Evolutionary conservation across 78 protist species (phyloP).

Genomic region (Trichosphaerium sp.): DNA sequence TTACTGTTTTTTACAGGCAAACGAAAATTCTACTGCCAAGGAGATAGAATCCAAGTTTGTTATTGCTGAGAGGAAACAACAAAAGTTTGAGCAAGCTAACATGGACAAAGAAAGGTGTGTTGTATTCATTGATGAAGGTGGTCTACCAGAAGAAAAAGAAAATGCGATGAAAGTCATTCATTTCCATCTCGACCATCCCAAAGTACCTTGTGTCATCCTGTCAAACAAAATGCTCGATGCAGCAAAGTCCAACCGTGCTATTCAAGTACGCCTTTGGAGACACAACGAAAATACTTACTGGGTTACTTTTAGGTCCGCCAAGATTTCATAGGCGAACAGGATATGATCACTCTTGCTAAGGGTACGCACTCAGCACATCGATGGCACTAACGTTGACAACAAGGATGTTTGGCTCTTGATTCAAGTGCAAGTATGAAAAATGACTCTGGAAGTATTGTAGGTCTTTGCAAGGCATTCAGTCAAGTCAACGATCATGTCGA

Average conservation of each 20-base stretch:
- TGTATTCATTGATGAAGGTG: slow-evolving; percentile 1
- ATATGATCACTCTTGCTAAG: too few relatives aligned
- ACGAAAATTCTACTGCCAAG: neutral
- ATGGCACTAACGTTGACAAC: too few relatives aligned
- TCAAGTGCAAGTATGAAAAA: too few relatives aligned
- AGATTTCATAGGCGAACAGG: too few relatives aligned
- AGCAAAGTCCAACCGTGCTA: neutral
- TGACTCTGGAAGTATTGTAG: too few relatives aligned
- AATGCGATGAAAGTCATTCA: neutral
- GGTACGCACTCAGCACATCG: too few relatives aligned
- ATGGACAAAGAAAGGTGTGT: neutral
- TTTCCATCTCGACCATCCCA: slow-evolving; percentile 2
- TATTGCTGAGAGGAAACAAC: neutral
- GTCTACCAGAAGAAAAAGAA: neutral
- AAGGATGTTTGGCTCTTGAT: too few relatives aligned
- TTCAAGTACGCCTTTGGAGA: too few relatives aligned
- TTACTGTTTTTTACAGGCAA: neutral
- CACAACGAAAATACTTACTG: too few relatives aligned
- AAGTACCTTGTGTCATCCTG: neutral
- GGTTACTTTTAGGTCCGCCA: too few relatives aligned
- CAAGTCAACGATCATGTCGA: neutral
- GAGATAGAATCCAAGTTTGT: neutral
- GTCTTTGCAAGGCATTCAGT: neutral
- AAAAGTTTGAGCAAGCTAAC: neutral
- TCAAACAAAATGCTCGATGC: slow-evolving; percentile 1